phyloP scores from a whole-genome alignment of 1,284 basidiomycete genomes.

The Cystobasidium slooffiae region DNA sequence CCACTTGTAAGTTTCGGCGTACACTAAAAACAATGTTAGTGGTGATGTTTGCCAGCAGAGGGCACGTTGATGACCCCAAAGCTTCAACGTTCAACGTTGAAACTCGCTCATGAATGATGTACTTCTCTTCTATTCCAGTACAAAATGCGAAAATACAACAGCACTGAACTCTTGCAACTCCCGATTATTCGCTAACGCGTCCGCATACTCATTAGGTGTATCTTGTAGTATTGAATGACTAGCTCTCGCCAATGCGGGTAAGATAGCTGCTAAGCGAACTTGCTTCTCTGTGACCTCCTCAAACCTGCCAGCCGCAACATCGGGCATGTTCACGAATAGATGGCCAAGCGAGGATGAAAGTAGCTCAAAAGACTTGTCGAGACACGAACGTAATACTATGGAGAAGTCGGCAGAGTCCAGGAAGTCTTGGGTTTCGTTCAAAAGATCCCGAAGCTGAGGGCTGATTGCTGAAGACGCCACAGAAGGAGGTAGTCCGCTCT shows the following conservation, averaged over 20 bases:
- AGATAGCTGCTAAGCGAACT: constrained; percentile 71
- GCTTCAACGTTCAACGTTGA: too few relatives aligned
- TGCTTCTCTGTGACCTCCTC: constrained; percentile 59
- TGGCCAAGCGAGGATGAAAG: constrained; percentile 64
- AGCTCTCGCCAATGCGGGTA: constrained; percentile 78
- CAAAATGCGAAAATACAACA: constrained; percentile 58
- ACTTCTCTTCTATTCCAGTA: constrained; percentile 3
- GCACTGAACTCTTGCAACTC: constrained; percentile 63
- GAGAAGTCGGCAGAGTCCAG: constrained; percentile 72
- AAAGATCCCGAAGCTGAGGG: constrained; percentile 66
- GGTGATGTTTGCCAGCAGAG: too few relatives aligned
- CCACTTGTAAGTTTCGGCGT: neutral
- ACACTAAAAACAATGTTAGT: neutral
- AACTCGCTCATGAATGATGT: neutral
- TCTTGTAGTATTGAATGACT: constrained; percentile 71
- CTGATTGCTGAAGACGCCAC: constrained; percentile 50
- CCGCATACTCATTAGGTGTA: constrained; percentile 79
- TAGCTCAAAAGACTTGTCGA: constrained; percentile 69
- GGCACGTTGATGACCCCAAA: too few relatives aligned
- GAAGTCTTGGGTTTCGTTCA: constrained; percentile 70
- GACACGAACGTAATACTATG: constrained; percentile 67
- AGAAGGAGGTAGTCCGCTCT: constrained; percentile 52
- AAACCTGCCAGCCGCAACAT: constrained; percentile 40
- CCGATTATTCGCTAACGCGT: constrained; percentile 63
- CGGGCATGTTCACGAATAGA: constrained; percentile 61